Base-by-base conservation (phyloP, 257 asterid species). In the Fraxinus americana region DNA sequence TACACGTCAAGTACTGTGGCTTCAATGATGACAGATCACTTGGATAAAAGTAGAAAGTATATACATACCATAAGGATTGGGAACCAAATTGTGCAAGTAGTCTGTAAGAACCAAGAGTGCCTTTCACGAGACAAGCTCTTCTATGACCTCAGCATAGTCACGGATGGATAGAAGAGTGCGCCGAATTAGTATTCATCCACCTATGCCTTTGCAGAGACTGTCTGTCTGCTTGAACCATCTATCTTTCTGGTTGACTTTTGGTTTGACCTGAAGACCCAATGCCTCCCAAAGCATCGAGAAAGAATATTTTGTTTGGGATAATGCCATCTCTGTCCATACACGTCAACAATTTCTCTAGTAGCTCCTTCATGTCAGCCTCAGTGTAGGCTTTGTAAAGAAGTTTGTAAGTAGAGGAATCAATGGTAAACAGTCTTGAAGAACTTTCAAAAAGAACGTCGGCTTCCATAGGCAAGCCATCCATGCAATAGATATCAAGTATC, bases 401-500 rank as follows among this genome's bases (percentile, higher is more conserved):
- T 85, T 90, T 95, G 84, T 91, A 95, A 25, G 97, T 95, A 32
- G 98, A 90, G 21, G 92, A 86, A 83, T 89, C 84, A 48, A 87
- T 79, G 4, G 83, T 87, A 83, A 91, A 87, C 74, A 48, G 54
- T 82, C 52, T 77, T 32, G 80, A 41, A 23, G 78, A 81, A 72
- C 79, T 85, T 86, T 91, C 92, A 77, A 91, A 95, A 70, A 92
- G 93, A 74, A 38, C 8, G 63, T 88, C 85, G 0, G 97, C 99
- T 85, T 91, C 98, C 86, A 89, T 48, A 16, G 93, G 91, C 67
- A 93, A 87, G 71, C 85, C 88, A 52, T 95, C 91, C 88, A 73
- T 91, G 88, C 98, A 92, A 74, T 91, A 95, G 29, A 85, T 91
- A 1, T 95, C 98, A 16, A 93, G 96, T 97, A 95, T 93, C 19